Conservation (phyloP, 768 basidiomycete species). For the Panellus pusillus region DNA sequence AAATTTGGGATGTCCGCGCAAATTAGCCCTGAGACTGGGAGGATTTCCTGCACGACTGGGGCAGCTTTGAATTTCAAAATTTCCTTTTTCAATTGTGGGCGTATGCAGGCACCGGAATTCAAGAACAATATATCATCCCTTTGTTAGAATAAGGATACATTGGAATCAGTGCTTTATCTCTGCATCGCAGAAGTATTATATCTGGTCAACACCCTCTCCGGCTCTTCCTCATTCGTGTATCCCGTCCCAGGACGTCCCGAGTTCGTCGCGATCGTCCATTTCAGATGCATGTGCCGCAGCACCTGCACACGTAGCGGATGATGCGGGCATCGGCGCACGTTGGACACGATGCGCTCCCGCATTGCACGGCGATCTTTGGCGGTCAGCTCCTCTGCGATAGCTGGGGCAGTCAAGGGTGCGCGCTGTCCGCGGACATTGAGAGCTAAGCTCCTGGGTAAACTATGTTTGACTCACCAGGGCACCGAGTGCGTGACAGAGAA, state of each 20-base stretch:
- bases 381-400: neutral
- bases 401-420: neutral
- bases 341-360: constrained; percentile 12
- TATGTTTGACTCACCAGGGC: constrained; percentile 4
- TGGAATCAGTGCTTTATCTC: no score
- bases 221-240: constrained; percentile 15
- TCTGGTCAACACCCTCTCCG: constrained; percentile 4
- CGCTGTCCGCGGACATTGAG: neutral
- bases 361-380: constrained; percentile 11
- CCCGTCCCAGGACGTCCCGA: constrained; percentile 1
- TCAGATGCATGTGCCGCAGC: constrained; percentile 19
- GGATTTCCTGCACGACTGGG: no score
- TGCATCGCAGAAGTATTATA: no score
- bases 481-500: constrained; percentile 13
- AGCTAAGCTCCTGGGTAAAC: no score
- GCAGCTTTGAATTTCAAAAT: no score
- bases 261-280: constrained; percentile 14
- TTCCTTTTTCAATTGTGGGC: no score
- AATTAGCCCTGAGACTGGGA: no score
- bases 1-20: no score
- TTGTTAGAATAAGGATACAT: no score
- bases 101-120: no score
- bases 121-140: no score
- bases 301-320: constrained; percentile 20
- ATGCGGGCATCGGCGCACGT: constrained; percentile 3